Evolutionary conservation across 305 asterid genomes (phyloP), one percentile per base, ranked within the genome.

Genomic region (Andrographis paniculata): DNA sequence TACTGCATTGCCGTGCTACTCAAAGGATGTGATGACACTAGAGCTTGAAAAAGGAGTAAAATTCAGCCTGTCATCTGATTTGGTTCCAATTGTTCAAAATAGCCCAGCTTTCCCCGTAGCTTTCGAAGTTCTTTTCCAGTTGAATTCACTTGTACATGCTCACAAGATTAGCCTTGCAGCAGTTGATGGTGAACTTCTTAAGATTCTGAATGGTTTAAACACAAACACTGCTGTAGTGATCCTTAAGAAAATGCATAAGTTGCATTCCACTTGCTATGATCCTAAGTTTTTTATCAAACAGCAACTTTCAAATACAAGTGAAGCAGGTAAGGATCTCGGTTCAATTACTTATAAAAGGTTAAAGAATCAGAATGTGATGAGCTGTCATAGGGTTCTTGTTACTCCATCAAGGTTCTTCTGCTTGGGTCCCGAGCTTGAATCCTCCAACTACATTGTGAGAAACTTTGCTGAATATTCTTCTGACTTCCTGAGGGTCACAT

Each of bases 401-500:
- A 86, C 96, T 20, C 98, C 96, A 15, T 65, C 92, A 17, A 85
- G 71, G 74, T 62, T 86, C 48, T 86, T 78, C 69, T 89, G 94
- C 75, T 20, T 77, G 67, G 98, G 98, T 42, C 96, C 98, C 6
- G 98, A 89, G 58, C 86, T 82, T 22, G 98, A 86, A 57, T 60
- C 77, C 21, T 86, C 98, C 11, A 89, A 86, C 73, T 80, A 89
- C 62, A 77, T 89, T 0, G 88, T 86, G 53, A 84, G 78, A 79
- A 69, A 89, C 58, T 89, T 74, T 60, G 83, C 84, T 51, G 10
- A 65, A 13, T 65, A 73, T 50, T 93, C 91, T 55, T 74, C 93
- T 14, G 92, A 82, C 53, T 89, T 89, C 50, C 36, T 80, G 64
- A 72, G 98, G 66, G 91, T 86, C 56, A 89, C 96, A 22, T 89